A percentile compares a stretch with the other conserved stretches of the same genome.
Conservation (phyloP, 1,139 yeast genomes). For the Debaryomyces coudertii region DNA sequence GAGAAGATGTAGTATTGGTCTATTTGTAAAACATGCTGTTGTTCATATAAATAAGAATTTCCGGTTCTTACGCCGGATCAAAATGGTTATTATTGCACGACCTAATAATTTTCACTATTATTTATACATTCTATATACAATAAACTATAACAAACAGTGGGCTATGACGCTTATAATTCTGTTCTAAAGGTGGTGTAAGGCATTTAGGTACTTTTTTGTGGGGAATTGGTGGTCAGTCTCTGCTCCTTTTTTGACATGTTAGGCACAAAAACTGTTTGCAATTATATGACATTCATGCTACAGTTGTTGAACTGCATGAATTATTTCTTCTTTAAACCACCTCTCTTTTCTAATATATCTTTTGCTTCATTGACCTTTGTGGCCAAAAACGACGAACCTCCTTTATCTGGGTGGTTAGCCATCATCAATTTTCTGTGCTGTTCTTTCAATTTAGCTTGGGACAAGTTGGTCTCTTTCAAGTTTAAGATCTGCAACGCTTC, state of each 20-base stretch:
- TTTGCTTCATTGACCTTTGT: conserved; percentile 97
- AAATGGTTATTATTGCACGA: not conserved
- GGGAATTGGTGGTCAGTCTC: not conserved
- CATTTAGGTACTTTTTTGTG: not conserved
- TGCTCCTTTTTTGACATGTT: no score
- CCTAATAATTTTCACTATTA: not conserved
- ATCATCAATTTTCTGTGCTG: conserved; percentile 66
- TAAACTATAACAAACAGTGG: conserved; percentile 3
- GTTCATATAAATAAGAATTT: conserved; percentile 4
- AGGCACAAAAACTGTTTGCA: not conserved
- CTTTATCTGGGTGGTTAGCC: conserved; percentile 96
- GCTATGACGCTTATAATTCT: not conserved
- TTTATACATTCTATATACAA: conserved; percentile 8
- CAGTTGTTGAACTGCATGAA: not conserved
- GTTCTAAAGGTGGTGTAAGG: not conserved
- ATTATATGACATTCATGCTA: not conserved
- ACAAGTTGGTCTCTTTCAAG: conserved; percentile 75
- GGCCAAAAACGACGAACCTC: conserved; percentile 94
- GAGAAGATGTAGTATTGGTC: not conserved
- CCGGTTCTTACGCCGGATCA: conserved; percentile 5
- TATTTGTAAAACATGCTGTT: not conserved
- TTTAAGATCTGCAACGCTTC: conserved; percentile 91
- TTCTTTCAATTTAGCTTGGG: conserved; percentile 81
- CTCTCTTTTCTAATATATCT: conserved; percentile 86
- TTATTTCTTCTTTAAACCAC: conserved; percentile 54